Conservation (phyloP, 306 rosid genomes). For the Trichosanthes truncata region DNA sequence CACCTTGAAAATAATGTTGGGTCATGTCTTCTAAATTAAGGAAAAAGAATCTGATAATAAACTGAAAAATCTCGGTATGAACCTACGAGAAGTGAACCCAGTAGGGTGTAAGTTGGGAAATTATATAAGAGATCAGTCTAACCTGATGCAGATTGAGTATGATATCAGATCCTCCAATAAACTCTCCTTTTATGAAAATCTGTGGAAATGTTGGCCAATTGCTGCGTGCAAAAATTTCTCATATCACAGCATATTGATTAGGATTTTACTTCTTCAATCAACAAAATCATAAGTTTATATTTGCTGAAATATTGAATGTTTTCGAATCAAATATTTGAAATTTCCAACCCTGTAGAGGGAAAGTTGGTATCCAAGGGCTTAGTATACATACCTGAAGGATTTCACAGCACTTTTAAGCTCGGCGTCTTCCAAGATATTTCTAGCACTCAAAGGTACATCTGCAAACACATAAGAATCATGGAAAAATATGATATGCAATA, state of each 20-base stretch:
- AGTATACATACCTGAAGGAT: conserved; percentile 59
- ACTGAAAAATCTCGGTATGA: not conserved
- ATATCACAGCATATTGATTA: not conserved
- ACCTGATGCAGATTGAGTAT: conserved; percentile 85
- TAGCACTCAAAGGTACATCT: conserved; percentile 79
- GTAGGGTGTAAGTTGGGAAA: not conserved
- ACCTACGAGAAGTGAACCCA: not conserved
- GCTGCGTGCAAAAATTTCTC: conserved; percentile 27
- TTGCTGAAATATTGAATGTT: not conserved
- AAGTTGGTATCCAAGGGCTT: not conserved
- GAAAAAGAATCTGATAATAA: not conserved
- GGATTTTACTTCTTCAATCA: not conserved
- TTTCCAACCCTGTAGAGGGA: not conserved
- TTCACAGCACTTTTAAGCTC: conserved; percentile 86
- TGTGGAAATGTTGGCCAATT: conserved; percentile 90
- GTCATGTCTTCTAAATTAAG: not conserved
- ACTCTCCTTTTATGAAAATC: conserved; percentile 86
- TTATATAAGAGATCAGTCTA: not conserved
- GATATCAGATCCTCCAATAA: conserved; percentile 85
- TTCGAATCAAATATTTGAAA: not conserved
- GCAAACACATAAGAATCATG: conserved; percentile 13
- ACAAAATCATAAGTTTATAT: not conserved
- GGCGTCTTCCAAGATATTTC: conserved; percentile 75
- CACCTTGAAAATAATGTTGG: not conserved
- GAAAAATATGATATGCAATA: not conserved